phyloP scores from a whole-genome alignment of 2,329 filamentous ascomycete genomes.

The Monilinia vaccinii-corymbosi region DNA sequence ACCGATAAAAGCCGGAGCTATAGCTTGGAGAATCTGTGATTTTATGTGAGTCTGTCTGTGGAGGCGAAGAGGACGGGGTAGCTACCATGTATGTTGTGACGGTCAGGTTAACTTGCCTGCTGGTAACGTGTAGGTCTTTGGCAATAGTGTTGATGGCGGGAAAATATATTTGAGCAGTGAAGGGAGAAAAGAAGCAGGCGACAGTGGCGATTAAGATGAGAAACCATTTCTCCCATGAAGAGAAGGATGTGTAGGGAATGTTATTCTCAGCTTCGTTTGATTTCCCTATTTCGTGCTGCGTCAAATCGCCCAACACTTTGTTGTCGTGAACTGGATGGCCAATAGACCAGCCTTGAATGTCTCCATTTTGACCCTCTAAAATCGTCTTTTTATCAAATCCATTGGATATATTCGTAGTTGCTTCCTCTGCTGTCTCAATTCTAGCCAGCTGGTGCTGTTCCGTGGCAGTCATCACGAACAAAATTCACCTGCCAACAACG shows the following conservation, averaged over 20 bases:
- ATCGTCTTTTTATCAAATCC: not conserved
- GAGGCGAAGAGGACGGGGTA: not conserved
- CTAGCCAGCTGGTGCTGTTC: not conserved
- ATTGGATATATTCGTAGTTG: not conserved
- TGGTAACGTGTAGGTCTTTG: slow-evolving; percentile 37
- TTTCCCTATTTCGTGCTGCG: not conserved
- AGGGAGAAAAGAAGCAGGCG: slow-evolving; percentile 22
- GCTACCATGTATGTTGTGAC: slow-evolving; percentile 33
- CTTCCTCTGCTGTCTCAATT: not conserved
- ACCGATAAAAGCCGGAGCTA: slow-evolving; percentile 48
- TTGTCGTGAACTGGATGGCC: not conserved
- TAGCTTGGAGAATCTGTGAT: slow-evolving; percentile 44
- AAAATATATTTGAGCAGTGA: slow-evolving; percentile 46
- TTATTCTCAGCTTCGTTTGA: too few relatives aligned
- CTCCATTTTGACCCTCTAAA: not conserved
- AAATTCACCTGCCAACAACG: too few relatives aligned
- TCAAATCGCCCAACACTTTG: not conserved
- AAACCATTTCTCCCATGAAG: slow-evolving; percentile 32
- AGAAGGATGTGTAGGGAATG: slow-evolving; percentile 24
- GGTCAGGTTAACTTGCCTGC: slow-evolving; percentile 31
- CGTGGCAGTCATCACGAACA: not conserved
- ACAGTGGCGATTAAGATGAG: slow-evolving; percentile 34
- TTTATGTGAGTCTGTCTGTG: not conserved
- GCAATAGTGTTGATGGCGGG: slow-evolving; percentile 43
- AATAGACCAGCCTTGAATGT: not conserved